phyloP scores from a whole-genome alignment of 331 rosid species.

The Rosa hybrid region DNA sequence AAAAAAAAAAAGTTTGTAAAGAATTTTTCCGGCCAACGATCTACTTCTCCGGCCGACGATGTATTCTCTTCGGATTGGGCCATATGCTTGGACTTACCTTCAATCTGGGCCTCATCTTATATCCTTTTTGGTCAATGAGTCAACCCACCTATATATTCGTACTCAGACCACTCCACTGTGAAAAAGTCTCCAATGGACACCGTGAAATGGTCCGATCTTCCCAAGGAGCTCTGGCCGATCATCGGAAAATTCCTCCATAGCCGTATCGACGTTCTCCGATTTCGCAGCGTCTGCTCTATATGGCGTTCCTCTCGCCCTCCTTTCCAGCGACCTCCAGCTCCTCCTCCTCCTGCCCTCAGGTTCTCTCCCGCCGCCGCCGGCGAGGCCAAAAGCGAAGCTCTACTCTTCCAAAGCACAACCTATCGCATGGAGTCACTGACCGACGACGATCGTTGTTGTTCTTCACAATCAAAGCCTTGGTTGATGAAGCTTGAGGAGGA shows the following conservation, averaged over 20 bases:
- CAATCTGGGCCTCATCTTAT: too few relatives aligned
- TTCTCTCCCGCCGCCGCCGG: constrained; percentile 28
- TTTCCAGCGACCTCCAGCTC: constrained; percentile 16
- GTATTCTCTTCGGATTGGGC: too few relatives aligned
- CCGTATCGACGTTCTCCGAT: constrained; percentile 24
- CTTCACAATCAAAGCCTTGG: constrained; percentile 16
- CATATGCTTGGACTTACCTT: too few relatives aligned
- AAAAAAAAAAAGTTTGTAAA: too few relatives aligned
- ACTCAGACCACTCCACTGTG: too few relatives aligned
- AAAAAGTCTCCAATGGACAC: neutral
- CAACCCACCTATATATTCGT: too few relatives aligned
- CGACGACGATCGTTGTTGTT: too few relatives aligned
- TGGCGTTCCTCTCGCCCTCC: constrained; percentile 41
- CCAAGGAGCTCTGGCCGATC: constrained; percentile 26
- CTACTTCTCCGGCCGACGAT: too few relatives aligned
- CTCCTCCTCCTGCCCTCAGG: constrained; percentile 36
- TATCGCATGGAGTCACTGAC: constrained; percentile 31
- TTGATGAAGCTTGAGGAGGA: constrained; percentile 34
- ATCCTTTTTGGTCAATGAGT: too few relatives aligned
- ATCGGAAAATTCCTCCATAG: constrained; percentile 25
- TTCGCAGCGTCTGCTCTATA: constrained; percentile 33
- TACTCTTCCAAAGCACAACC: constrained; percentile 25
- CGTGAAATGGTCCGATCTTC: constrained; percentile 31
- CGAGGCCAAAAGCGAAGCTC: neutral
- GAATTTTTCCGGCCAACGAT: too few relatives aligned